Conservation (phyloP, 169 alveolate genomes). For the Cytauxzoon felis region DNA sequence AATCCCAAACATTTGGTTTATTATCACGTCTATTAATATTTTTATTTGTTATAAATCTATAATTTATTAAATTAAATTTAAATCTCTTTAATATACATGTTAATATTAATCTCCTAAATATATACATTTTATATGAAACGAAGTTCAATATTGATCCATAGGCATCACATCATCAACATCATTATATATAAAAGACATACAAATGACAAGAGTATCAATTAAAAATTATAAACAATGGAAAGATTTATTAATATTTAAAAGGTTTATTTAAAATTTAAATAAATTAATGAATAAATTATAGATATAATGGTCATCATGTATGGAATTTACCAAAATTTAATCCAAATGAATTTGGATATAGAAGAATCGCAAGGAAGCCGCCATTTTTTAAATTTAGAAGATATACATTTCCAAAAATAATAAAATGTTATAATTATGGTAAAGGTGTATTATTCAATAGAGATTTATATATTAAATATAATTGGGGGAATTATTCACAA, state of each 20-base stretch:
- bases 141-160: no score
- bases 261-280: neutral
- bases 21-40: neutral
- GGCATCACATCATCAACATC: no score
- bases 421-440: neutral
- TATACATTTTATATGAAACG: neutral
- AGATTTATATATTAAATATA: slow-evolving; percentile 37
- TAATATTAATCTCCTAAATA: neutral
- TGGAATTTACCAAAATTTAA: slow-evolving; percentile 53
- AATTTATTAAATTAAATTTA: neutral
- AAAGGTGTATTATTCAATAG: slow-evolving; percentile 6
- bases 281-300: neutral
- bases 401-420: slow-evolving; percentile 18
- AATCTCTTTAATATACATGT: neutral
- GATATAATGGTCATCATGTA: slow-evolving; percentile 55
- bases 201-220: slow-evolving; percentile 42
- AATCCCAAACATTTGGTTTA: slow-evolving; percentile 36
- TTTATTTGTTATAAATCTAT: neutral
- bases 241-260: slow-evolving; percentile 45
- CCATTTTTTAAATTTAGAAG: slow-evolving; percentile 56
- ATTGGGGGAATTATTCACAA: slow-evolving; percentile 23
- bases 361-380: slow-evolving; percentile 59
- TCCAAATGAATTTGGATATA: slow-evolving; percentile 56
- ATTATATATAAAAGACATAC: slow-evolving; percentile 9
- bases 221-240: slow-evolving; percentile 57